Percentiles rank a stretch among this genome's conserved stretches.
Evolutionary conservation across 345 rosid genomes (phyloP).

Genomic region (Salix purpurea): DNA sequence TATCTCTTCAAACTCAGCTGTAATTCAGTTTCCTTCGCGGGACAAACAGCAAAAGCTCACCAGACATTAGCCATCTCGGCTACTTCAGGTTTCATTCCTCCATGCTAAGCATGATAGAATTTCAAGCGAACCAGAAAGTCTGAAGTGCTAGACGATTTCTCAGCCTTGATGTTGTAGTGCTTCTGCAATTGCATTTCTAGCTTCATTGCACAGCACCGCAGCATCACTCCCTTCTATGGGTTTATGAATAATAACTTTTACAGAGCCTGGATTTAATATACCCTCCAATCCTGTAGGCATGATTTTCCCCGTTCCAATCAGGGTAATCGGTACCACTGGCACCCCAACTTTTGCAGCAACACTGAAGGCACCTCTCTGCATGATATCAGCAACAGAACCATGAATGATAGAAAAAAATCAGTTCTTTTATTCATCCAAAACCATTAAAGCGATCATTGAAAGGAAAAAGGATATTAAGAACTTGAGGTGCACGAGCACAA

Average conservation of each 20-base stretch:
- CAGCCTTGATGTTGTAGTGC: constrained; percentile 31
- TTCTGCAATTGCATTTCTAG: constrained; percentile 57
- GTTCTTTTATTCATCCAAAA: too few relatives aligned
- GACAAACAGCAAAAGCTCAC: neutral
- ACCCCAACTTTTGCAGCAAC: constrained; percentile 77
- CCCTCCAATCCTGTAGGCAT: constrained; percentile 90
- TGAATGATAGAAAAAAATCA: neutral
- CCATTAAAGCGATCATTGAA: too few relatives aligned
- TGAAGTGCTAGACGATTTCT: neutral
- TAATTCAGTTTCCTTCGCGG: too few relatives aligned
- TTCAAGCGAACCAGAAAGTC: neutral
- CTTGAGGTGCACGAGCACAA: too few relatives aligned
- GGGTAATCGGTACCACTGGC: constrained; percentile 76
- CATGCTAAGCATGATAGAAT: neutral
- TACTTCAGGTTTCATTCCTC: neutral
- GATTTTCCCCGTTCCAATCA: constrained; percentile 84
- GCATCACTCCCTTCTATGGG: constrained; percentile 66
- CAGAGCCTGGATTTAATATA: constrained; percentile 57
- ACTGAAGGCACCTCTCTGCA: constrained; percentile 92
- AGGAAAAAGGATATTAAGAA: too few relatives aligned
- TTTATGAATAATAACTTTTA: constrained; percentile 67
- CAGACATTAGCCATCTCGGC: neutral
- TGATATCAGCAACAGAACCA: constrained; percentile 14
- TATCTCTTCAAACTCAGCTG: too few relatives aligned
- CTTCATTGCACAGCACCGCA: constrained; percentile 53